phyloP scores from a whole-genome alignment of 2,329 filamentous ascomycete genomes.

The Xylaria sp. region DNA sequence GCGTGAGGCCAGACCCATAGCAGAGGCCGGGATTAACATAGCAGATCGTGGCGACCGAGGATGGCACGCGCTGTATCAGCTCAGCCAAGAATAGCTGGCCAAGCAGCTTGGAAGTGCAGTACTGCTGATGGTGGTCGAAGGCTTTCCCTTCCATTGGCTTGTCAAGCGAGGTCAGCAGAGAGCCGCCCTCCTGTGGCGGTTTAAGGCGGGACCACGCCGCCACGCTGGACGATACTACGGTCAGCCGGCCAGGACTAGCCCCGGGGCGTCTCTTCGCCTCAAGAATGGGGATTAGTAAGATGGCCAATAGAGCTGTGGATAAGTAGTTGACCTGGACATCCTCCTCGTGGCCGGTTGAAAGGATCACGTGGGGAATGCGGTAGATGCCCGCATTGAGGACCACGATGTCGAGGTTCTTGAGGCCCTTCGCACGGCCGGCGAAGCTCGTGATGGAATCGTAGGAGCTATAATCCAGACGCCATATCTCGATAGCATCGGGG shows the following conservation, averaged over 20 bases:
- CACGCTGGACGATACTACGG: constrained; percentile 46
- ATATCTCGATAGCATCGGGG: constrained; percentile 51
- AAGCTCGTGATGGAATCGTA: constrained; percentile 55
- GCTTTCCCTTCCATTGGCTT: background rate
- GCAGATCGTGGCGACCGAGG: constrained; percentile 34
- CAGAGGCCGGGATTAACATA: constrained; percentile 37
- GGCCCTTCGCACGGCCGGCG: constrained; percentile 46
- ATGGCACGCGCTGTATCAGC: constrained; percentile 45
- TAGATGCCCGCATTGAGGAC: constrained; percentile 52
- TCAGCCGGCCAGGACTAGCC: constrained; percentile 36
- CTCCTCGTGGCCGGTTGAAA: constrained; percentile 51
- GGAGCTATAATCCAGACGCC: constrained; percentile 52
- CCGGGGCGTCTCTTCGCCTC: constrained; percentile 47
- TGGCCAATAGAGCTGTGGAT: constrained; percentile 59
- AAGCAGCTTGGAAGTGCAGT: constrained; percentile 46
- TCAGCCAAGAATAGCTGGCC: constrained; percentile 48
- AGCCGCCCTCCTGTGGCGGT: constrained; percentile 8
- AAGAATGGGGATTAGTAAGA: constrained; percentile 60
- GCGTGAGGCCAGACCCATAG: constrained; percentile 27
- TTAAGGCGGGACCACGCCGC: constrained; percentile 28
- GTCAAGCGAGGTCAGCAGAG: constrained; percentile 24
- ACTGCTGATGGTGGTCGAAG: constrained; percentile 35
- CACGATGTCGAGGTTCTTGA: constrained; percentile 54
- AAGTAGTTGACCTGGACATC: constrained; percentile 65
- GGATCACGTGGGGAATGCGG: constrained; percentile 37